Evolutionary conservation across 306 rosid genomes (phyloP).

Genomic region (Dalbergia oliveri): DNA sequence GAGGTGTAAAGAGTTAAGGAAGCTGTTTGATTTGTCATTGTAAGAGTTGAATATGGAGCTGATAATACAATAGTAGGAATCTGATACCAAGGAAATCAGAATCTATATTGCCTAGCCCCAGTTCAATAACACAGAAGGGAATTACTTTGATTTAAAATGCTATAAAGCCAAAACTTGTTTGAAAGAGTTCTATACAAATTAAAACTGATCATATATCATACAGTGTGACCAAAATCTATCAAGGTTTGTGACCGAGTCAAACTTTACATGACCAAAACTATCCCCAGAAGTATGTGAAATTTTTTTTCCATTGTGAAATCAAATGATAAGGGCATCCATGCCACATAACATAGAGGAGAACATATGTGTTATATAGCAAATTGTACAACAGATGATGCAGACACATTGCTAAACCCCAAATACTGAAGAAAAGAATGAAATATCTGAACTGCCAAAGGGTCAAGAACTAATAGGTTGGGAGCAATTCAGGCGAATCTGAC

Average conservation of each 20-base stretch:
- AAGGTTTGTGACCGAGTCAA: not conserved
- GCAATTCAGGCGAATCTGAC: slow-evolving; percentile 57
- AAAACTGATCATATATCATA: not conserved
- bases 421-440: slow-evolving; percentile 2
- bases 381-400: not conserved
- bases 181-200: not conserved
- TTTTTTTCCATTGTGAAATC: not conserved
- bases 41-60: too few species aligned
- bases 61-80: not conserved
- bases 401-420: slow-evolving; percentile 1
- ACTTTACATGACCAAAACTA: slow-evolving; percentile 13
- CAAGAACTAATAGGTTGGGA: slow-evolving; percentile 37
- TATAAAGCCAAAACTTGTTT: not conserved
- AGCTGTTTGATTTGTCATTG: too few species aligned
- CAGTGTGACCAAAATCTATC: slow-evolving; percentile 5
- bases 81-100: not conserved
- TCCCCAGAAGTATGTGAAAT: not conserved
- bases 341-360: slow-evolving; percentile 19
- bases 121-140: not conserved
- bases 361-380: not conserved
- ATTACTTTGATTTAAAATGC: not conserved
- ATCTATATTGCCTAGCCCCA: not conserved
- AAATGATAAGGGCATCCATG: not conserved
- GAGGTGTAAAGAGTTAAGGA: not conserved
- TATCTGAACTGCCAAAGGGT: slow-evolving; percentile 14